Base-by-base conservation (phyloP, 352 stramenopile genomes). In the Phytophthora vignae region DNA sequence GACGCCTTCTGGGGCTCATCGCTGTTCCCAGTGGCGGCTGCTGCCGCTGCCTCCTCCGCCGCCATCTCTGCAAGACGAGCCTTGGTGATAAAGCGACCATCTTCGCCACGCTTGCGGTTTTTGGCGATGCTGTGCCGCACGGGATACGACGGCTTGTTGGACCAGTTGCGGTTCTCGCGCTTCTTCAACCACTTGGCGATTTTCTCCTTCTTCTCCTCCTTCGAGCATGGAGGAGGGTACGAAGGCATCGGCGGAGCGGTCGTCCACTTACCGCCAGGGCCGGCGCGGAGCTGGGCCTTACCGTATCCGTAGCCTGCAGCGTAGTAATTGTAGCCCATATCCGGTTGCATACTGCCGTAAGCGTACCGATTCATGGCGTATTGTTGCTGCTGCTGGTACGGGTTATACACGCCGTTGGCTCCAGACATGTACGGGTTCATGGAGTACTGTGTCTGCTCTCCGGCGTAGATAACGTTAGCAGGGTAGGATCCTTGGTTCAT, bases 141-240 rank as follows among this genome's bases (percentile, higher is more conserved):
- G 6, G 88, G 88, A 60, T 95, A 95, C 46, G 88, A 95, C 25
- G 88, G 86, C 53, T 95, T 95, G 71, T 92, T 95, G 25, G 85
- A 93, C 86, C 86, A 95, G 75, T 95, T 94, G 22, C 88, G 84
- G 65, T 87, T 89, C 71, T 92, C 88, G 36, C 88, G 86, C 65
- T 95, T 95, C 74, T 92, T 94, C 62, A 95, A 74, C 88, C 88
- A 95, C 59, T 85, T 86, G 5, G 84, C 83, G 55, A 95, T 93
- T 70, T 93, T 93, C 73, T 92, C 86, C 58, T 90, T 93, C 74
- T 94, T 95, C 63, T 95, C 88, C 65, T 95, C 86, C 54, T 88
- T 89, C 0, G 88, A 95, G 57, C 86, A 94, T 44, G 87, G 78
- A 11, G 84, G 84, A 21, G 86, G 86, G 52, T 91, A 94, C 64